phyloP scores from a whole-genome alignment of 2,329 filamentous ascomycete genomes.

The Arthrinium puccinioides region DNA sequence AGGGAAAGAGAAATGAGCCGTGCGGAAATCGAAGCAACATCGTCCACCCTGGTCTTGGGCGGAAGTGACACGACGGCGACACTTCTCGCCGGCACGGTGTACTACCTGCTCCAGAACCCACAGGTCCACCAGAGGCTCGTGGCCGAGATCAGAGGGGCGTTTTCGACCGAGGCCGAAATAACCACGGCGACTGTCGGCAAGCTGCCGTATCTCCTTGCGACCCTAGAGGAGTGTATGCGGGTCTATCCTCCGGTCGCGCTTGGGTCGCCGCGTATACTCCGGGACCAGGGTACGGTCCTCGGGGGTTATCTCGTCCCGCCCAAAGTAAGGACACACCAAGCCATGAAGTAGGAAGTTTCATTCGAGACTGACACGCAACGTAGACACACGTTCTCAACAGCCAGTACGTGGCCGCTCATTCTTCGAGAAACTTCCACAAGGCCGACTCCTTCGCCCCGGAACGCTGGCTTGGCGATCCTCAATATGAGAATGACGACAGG shows the following conservation, averaged over 20 bases:
- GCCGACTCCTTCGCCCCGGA: constrained; percentile 13
- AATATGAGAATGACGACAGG: constrained; percentile 12
- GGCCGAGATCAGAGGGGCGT: background rate
- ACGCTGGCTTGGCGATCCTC: constrained; percentile 13
- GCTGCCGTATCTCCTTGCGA: constrained; percentile 4
- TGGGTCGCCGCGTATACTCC: constrained; percentile 7
- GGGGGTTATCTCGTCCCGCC: too few relatives aligned
- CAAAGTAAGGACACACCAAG: too few relatives aligned
- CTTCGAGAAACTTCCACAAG: constrained; percentile 18
- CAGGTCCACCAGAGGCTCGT: background rate
- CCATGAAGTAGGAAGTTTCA: too few relatives aligned
- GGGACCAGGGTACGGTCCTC: too few relatives aligned
- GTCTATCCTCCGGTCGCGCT: constrained; percentile 10
- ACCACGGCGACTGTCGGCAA: background rate
- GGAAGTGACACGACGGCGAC: constrained; percentile 17
- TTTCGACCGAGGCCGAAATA: background rate
- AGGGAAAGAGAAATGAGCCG: background rate
- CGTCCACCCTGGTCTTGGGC: constrained; percentile 16
- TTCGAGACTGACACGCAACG: too few relatives aligned
- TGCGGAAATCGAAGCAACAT: background rate
- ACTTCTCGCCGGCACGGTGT: background rate
- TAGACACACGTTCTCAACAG: too few relatives aligned
- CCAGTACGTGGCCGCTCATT: background rate
- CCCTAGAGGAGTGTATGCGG: constrained; percentile 8
- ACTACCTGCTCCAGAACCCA: constrained; percentile 3